Percentiles rank a stretch among this genome's conserved stretches.
phyloP scores from a whole-genome alignment of 306 rosid genomes.

The Canavalia ensiformis region DNA sequence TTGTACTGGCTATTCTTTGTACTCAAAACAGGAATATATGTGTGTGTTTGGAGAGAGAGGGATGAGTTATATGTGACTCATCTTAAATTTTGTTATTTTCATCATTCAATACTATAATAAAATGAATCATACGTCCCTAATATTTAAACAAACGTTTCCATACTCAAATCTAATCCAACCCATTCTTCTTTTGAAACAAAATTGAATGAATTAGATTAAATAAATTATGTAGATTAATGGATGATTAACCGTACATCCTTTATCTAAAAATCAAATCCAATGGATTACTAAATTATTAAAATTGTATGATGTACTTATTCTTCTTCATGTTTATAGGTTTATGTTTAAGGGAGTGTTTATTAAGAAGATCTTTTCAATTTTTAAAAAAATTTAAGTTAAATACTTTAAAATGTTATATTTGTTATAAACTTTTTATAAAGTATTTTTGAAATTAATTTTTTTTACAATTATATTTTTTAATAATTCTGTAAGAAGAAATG shows the following conservation, averaged over 20 bases:
- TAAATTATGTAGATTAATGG: background rate
- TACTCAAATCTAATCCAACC: background rate
- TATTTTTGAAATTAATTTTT: too few relatives aligned
- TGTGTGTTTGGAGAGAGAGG: too few relatives aligned
- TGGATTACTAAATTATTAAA: background rate
- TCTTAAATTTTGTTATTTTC: background rate
- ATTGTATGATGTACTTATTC: background rate
- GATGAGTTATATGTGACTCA: too few relatives aligned
- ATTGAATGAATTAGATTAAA: background rate
- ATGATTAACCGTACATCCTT: background rate
- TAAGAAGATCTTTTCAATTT: too few relatives aligned
- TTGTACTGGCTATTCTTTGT: background rate
- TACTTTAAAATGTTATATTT: too few relatives aligned
- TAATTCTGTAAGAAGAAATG: too few relatives aligned
- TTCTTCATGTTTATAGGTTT: background rate
- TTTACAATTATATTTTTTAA: too few relatives aligned
- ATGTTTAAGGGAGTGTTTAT: background rate
- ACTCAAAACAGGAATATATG: too few relatives aligned
- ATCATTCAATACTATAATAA: background rate
- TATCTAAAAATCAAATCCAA: too few relatives aligned
- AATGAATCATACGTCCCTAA: conserved; percentile 5
- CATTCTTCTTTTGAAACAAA: background rate
- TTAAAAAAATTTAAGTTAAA: too few relatives aligned
- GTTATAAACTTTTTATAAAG: too few relatives aligned
- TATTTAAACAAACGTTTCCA: background rate